phyloP scores from a whole-genome alignment of 495 filamentous ascomycete species.

The Neurospora sp. region DNA sequence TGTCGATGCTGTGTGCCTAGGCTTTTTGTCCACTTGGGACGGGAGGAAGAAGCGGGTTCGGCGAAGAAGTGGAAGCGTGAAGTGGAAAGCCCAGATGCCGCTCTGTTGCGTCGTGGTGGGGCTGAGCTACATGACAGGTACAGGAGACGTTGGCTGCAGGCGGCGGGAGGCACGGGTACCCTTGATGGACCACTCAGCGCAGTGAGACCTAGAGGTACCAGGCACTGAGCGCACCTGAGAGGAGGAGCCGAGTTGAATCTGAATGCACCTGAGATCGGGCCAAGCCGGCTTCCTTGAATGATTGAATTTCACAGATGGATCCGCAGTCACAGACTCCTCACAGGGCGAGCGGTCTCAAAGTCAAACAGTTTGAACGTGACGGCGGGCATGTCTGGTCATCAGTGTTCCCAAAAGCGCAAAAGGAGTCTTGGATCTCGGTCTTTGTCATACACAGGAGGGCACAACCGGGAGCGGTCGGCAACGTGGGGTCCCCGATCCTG shows the following conservation, averaged over 20 bases:
- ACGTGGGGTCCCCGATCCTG: not conserved
- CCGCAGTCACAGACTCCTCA: not conserved
- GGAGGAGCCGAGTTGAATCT: not conserved
- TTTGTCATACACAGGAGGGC: not conserved
- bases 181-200: not conserved
- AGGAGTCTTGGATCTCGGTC: not conserved
- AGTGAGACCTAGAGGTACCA: not conserved
- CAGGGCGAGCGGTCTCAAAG: not conserved
- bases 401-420: not conserved
- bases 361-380: not conserved
- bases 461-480: not conserved
- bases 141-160: conserved; percentile 10
- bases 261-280: not conserved
- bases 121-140: conserved; percentile 16
- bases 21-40: not conserved
- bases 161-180: conserved; percentile 13
- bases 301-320: not conserved
- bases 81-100: too few species aligned
- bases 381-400: not conserved
- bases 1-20: not conserved
- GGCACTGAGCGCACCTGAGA: not conserved
- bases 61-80: not conserved
- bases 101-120: conserved; percentile 12
- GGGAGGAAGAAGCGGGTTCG: not conserved
- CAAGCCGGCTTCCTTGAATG: not conserved